These are phyloP conservation scores for Neoboletus subvelutipes DNA, from an alignment of 768 basidiomycete species.

Conservation along the genomic window DNA sequence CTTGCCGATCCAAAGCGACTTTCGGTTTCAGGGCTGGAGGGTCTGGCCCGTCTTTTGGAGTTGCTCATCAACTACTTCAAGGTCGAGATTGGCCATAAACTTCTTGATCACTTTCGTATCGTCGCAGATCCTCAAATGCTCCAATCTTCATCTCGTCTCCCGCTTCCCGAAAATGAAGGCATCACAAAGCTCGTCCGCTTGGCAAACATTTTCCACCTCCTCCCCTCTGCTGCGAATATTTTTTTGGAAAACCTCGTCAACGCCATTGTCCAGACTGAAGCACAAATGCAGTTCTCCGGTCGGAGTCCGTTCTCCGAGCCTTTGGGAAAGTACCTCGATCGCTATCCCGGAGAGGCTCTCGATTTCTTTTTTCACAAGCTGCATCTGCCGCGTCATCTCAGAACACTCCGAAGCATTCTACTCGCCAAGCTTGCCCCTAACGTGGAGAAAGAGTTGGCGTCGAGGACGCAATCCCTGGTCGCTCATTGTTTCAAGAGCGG, in stretches of 20 bases:
- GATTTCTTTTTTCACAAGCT: constrained; percentile 82
- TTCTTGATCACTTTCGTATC: constrained; percentile 92
- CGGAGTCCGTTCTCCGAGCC: constrained; percentile 92
- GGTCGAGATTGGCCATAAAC: constrained; percentile 97
- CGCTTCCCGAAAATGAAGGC: constrained; percentile 83
- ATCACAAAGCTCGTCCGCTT: constrained; percentile 93
- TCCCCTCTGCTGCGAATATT: constrained; percentile 90
- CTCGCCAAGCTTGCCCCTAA: constrained; percentile 76
- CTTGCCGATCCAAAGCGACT: constrained; percentile 94
- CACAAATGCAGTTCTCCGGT: constrained; percentile 85
- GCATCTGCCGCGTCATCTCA: constrained; percentile 73
- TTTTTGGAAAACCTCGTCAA: constrained; percentile 89
- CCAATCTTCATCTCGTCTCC: constrained; percentile 72
- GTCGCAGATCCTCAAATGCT: constrained; percentile 90
- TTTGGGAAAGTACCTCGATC: constrained; percentile 85
- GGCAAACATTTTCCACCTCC: constrained; percentile 94
- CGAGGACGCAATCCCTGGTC: constrained; percentile 55
- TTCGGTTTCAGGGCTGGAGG: constrained; percentile 89
- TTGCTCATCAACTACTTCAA: constrained; percentile 99
- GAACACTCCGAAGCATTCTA: constrained; percentile 82
- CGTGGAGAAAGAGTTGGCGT: constrained; percentile 65
- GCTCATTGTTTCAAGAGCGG: constrained; percentile 48
- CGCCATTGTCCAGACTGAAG: constrained; percentile 88
- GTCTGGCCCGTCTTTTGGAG: constrained; percentile 89
- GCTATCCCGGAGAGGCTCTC: constrained; percentile 83